Evolutionary conservation across 495 filamentous ascomycete genomes (phyloP), one percentile per base, ranked within the genome.

Genomic region (Hapsidospora chrysogenum): DNA sequence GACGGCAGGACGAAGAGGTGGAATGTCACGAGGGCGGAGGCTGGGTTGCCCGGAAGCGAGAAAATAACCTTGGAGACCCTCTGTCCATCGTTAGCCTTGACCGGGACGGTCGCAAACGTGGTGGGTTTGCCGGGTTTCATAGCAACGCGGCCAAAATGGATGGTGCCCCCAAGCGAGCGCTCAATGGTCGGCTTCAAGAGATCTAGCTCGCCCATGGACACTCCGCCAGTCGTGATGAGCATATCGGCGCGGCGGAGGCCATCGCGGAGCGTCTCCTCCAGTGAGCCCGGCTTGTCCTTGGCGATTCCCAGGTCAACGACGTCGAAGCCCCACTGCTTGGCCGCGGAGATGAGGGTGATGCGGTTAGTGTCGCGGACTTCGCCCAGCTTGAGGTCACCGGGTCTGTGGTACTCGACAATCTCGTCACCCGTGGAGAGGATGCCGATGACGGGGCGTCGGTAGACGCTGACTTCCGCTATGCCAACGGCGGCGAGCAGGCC

Each of bases 81-180:
- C 37, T 75, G 56, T 20, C 64, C 64, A 13, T 61, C 62, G 18
- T 68, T 67, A 43, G 70, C 55, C 48, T 78, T 75, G 9, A 63
- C 58, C 8, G 80, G 76, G 3, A 96, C 66, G 1, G 85, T 95
- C 3, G 92, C 89, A 46, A 96, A 99, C 2, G 92, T 96, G 8
- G 85, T 93, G 3, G 89, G 89, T 52, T 95, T 96, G 14, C 89
- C 89, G 0, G 89, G 89, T 59, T 96, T 96, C 89, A 99, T 96
- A 18, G 76, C 70, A 4, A 96, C 92, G 18, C 92, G 76, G 27
- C 89, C 89, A 49, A 99, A 99, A 54, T 96, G 89, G 46, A 99
- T 92, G 0, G 80, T 92, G 10, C 89, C 89, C 38, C 84, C 80
- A 4, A 96, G 70, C 2, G 74, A 65, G 35, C 86, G 77, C 59